Evolutionary conservation across 257 asterid species (phyloP), one percentile per base, ranked within the genome.

Genomic region (Capsicum pubescens): DNA sequence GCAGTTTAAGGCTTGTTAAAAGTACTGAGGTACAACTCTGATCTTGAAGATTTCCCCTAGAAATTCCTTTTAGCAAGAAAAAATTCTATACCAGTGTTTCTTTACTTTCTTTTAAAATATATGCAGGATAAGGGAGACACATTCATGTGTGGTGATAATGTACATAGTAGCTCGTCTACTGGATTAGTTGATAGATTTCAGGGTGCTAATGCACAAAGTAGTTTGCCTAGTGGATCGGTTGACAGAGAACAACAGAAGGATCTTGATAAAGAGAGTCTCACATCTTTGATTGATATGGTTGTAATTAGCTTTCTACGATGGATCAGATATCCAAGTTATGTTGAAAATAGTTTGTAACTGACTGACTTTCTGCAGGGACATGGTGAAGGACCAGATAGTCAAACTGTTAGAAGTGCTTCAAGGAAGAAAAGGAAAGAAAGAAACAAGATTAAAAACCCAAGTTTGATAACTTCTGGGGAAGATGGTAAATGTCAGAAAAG

Each of bases 341-440:
- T 82, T 89, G 84, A 81, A 64, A 84, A 85, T 89, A 63, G 89
- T 88, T 90, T 88, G 87, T 93, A 90, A 93, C 92, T 88, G 85
- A 88, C 91, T 90, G 88, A 83, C 88, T 90, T 74, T 90, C 87
- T 81, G 79, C 98, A 97, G 98, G 98, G 90, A 89, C 86, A 95
- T 88, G 89, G 82, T 86, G 86, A 89, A 86, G 93, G 93, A 84
- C 87, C 82, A 84, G 89, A 84, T 76, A 90, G 87, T 69, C 93
- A 89, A 87, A 89, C 89, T 82, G 85, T 80, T 21, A 90, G 89
- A 88, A 87, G 88, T 91, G 92, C 90, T 86, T 50, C 92, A 82
- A 91, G 91, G 89, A 97, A 91, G 97, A 92, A 88, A 87, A 92
- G 89, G 91, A 94, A 90, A 92, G 97, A 90, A 84, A 93, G 91